Evolutionary conservation across 352 stramenopile species (phyloP), one percentile per base, ranked within the genome.

Genomic region (Pythium folliculosum): DNA sequence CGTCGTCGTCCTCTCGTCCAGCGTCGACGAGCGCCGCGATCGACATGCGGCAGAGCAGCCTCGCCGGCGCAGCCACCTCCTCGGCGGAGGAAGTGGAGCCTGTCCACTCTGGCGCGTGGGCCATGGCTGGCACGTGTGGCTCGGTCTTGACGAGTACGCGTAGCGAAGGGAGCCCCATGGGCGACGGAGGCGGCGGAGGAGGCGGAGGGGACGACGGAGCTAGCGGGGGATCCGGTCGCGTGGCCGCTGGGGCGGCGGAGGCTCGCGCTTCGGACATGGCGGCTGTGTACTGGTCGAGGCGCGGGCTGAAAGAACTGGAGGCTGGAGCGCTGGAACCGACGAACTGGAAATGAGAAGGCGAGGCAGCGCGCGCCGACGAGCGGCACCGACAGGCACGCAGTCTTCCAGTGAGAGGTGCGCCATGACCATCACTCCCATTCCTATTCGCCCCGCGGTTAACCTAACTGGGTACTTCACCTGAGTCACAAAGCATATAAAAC

Each of bases 381-480:
- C 32, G 32, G 32, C 53, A 23, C 37, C 35, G 35, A 49, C 35
- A 60, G 53, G 53, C 53, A 60, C 53, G 37, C 38, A 60, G 27
- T 51, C n/a, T n/a, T 37, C 27, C 17, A 21, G 49, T 60, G 35
- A 43, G 37, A 47, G 32, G 30, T 54, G 37, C 40, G 43, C 22
- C 8, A 14, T 5, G 60, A 67, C 60, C 60, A 60, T 67, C 60
- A 67, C 50, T 67, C 60, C 60, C 60, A 67, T 60, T 67, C 32
- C 58, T 57, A 8, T 17, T 16, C 22, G 53, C n/a, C 27, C 25
- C 35, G 35, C 17, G 48, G 9, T 13, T 63, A 63, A 63, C 44
- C 35, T 63, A 63, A 48, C 45, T 16, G 19, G 25, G 45, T 55
- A 47, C 37, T 44, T 48, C 17, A 22, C 9, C 37, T 37, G 43